These are phyloP conservation scores for Mortierella antarctica DNA, from an alignment of 192 early-diverging fungal genomes.

Conservation along the genomic window DNA sequence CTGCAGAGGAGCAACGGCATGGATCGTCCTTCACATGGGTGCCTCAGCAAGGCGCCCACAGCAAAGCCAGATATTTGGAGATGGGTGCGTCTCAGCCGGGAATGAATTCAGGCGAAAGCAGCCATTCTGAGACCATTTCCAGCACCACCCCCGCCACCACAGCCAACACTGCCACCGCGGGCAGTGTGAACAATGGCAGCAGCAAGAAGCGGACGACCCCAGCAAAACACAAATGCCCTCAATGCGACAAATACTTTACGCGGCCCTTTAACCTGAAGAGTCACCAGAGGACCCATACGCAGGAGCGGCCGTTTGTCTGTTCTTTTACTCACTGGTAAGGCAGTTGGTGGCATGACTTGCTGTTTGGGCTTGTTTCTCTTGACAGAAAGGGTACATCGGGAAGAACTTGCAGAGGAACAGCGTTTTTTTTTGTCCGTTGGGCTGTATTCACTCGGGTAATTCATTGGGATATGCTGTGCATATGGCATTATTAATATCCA, in stretches of 20 bases:
- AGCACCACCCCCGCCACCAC: background rate
- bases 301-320: conserved; percentile 78
- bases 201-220: conserved; percentile 50
- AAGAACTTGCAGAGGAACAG: too few relatives aligned
- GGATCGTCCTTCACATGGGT: conserved; percentile 8
- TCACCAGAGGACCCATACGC: conserved; percentile 83
- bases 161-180: background rate
- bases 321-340: conserved; percentile 63
- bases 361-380: conserved; percentile 49
- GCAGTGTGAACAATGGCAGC: conserved; percentile 42
- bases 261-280: conserved; percentile 89
- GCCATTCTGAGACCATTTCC: background rate
- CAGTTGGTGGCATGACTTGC: conserved; percentile 62
- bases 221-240: conserved; percentile 64
- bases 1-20: background rate
- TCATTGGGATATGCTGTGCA: too few relatives aligned
- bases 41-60: conserved; percentile 3
- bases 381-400: too few relatives aligned
- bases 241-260: conserved; percentile 87
- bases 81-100: background rate
- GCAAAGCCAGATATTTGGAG: background rate
- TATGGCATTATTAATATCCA: background rate
- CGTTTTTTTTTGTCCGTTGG: too few relatives aligned
- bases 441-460: too few relatives aligned
- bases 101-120: background rate